These are phyloP conservation scores for Cicer yamashitae DNA, from an alignment of 306 rosid genomes.

Conservation along the genomic window DNA sequence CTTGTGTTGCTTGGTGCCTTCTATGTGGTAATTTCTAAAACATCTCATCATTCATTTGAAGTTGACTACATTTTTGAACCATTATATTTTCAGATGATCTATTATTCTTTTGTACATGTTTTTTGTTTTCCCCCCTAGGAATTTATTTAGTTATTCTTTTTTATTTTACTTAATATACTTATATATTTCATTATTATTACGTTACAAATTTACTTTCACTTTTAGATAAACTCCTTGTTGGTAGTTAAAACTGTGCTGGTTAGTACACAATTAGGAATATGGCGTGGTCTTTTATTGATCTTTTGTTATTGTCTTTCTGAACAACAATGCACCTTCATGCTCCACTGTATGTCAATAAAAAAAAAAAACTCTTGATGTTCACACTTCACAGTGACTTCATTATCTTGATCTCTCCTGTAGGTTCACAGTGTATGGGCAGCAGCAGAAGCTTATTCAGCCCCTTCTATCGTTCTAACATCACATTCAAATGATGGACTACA, in stretches of 20 bases:
- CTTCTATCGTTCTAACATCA: constrained; percentile 96
- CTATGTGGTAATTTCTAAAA: constrained; percentile 85
- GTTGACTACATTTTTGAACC: constrained; percentile 36
- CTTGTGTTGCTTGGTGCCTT: constrained; percentile 90
- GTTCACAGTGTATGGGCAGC: constrained; percentile 99
- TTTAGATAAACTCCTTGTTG: constrained; percentile 13
- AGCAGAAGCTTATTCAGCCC: constrained; percentile 99
- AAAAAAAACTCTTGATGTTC: constrained; percentile 5
- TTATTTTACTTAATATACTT: constrained; percentile 2
- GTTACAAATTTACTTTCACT: constrained; percentile 21
- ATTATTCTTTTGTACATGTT: constrained; percentile 4
- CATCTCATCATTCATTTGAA: constrained; percentile 30
- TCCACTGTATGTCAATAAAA: background rate
- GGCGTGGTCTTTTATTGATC: background rate
- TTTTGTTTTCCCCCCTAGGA: constrained; percentile 12
- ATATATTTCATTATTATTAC: constrained; percentile 10
- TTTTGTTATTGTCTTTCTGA: constrained; percentile 3
- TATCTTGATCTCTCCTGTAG: constrained; percentile 55
- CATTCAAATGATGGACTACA: constrained; percentile 85
- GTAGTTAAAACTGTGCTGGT: constrained; percentile 22
- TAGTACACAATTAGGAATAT: constrained; percentile 23
- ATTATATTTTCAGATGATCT: constrained; percentile 24
- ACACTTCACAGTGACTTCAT: background rate
- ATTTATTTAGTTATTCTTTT: constrained; percentile 34
- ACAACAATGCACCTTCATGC: background rate